Percentiles rank a stretch among this genome's conserved stretches.
Evolutionary conservation across 2,329 filamentous ascomycete genomes (phyloP).

Genomic region (Pyrenophora seminiperda): DNA sequence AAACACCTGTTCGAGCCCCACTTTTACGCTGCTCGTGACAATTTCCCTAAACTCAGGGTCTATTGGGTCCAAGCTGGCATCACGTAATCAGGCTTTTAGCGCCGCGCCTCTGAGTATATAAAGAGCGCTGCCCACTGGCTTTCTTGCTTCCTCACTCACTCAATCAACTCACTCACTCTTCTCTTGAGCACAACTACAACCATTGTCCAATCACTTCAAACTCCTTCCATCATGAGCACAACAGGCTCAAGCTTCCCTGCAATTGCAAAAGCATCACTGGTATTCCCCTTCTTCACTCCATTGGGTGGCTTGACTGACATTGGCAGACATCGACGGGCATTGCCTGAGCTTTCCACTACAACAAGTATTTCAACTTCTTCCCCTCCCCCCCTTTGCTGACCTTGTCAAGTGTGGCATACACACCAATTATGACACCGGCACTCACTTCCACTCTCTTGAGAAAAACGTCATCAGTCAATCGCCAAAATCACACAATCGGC

Average conservation of each 20-base stretch:
- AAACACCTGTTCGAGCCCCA: conserved; percentile 8
- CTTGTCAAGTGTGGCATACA: neutral
- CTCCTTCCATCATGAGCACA: neutral
- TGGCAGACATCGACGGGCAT: neutral
- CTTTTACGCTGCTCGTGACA: conserved; percentile 3
- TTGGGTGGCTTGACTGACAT: neutral
- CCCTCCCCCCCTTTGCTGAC: neutral
- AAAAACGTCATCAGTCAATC: neutral
- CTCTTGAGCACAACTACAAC: neutral
- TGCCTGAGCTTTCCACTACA: neutral
- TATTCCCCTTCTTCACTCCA: neutral
- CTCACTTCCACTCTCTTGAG: neutral
- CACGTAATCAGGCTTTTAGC: neutral
- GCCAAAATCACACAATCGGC: neutral
- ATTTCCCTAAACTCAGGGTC: neutral
- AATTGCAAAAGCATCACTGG: neutral
- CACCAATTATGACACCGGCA: neutral
- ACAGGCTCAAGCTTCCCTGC: neutral
- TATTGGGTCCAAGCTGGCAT: neutral
- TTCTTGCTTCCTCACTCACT: conserved; percentile 3
- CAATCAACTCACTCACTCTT: neutral
- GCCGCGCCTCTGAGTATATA: conserved; percentile 5
- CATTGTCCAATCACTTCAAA: neutral
- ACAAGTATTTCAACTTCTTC: conserved; percentile 1
- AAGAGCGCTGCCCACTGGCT: neutral